These are phyloP conservation scores for Sechiopsis laciniata DNA, from an alignment of 306 rosid species.

Conservation along the genomic window DNA sequence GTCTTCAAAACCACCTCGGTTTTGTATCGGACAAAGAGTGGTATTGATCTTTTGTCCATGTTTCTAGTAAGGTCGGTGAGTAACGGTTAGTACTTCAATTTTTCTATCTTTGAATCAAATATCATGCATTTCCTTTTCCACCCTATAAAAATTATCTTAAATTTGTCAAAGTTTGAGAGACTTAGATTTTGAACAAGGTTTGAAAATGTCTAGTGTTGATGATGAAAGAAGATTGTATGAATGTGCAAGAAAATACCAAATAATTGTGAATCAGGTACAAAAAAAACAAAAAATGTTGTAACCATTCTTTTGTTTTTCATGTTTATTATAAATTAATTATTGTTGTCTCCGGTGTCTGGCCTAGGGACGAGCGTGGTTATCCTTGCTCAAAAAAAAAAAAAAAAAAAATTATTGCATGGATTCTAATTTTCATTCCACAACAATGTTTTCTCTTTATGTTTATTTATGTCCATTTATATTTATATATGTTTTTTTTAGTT, in stretches of 20 bases:
- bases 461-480: background rate
- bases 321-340: too few relatives aligned
- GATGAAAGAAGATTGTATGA: conserved; percentile 34
- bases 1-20: background rate
- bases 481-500: conserved; percentile 19
- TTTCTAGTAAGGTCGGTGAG: background rate
- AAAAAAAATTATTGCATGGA: too few relatives aligned
- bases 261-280: conserved; percentile 31
- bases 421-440: background rate
- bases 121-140: background rate
- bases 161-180: background rate
- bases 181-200: background rate
- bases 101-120: background rate
- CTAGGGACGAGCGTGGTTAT: too few relatives aligned
- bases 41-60: background rate
- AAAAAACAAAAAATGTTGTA: too few relatives aligned
- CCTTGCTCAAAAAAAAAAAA: too few relatives aligned
- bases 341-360: too few relatives aligned
- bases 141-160: background rate
- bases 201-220: conserved; percentile 34
- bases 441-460: background rate
- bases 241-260: conserved; percentile 29
- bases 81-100: background rate
- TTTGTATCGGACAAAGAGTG: background rate
- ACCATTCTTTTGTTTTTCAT: background rate